Base-by-base conservation (phyloP, 2,329 filamentous ascomycete genomes). In the Sordariomycetes sp. region DNA sequence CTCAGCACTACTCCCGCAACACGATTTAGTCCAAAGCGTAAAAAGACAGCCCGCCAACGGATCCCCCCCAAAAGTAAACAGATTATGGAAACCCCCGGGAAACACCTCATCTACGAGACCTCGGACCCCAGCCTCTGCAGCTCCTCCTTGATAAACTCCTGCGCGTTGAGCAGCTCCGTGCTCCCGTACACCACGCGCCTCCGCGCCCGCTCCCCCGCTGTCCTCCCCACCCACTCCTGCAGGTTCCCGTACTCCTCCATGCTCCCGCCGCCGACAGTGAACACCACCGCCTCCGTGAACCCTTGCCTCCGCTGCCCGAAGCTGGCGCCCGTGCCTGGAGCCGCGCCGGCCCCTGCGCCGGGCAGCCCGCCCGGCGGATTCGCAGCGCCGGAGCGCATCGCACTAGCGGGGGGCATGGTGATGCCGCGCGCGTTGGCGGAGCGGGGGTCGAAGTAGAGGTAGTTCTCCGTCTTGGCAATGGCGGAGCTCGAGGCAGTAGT, bases 171-270 rank as follows among this genome's bases (percentile, higher is more conserved):
- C 68, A 90, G 75, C 68, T 89, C 92, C 15, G 94, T 99, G 66
- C 90, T 95, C 20, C 94, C 94, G 70, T 99, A 99, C 1, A 97
- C 88, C 10, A 99, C 87, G 62, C 90, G 80, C 71, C 89, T 87
- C 69, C 82, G 86, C 24, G 82, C 78, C 10, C 82, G 79, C 57
- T 81, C 80, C 15, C 82, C 82, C 53, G 78, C 76, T 3, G 89
- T 90, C 62, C 92, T 80, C 69, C 82, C 84, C 5, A 92, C 90
- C 94, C 94, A 99, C 67, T 97, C 94, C 68, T 96, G 90, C 68
- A 99, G 69, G 70, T 99, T 99, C 22, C 91, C 92, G 68, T 97
- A 99, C 69, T 99, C 94, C 64, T 99, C 94, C 89, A 99, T 97
- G 68, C 90, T 96, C 50, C 94, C 94, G 53, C 95, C 94, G 3